Conservation (phyloP, 2,329 filamentous ascomycete species). For the Sporothrix schenckii region DNA sequence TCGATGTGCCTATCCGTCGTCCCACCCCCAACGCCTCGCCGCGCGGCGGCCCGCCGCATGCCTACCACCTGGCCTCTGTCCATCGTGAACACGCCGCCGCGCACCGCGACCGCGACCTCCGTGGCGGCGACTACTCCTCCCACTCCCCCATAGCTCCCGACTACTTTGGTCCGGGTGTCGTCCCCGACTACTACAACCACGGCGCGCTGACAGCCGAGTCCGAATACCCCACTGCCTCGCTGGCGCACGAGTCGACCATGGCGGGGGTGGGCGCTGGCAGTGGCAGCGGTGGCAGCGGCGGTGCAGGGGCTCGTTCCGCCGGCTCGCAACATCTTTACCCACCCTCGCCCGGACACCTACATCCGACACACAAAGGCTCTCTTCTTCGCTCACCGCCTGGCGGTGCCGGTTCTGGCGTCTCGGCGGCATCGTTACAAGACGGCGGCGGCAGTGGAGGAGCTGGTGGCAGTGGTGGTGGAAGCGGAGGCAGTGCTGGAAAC, state of each 20-base stretch:
- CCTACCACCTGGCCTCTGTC: slow-evolving; percentile 31
- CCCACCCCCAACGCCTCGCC: slow-evolving; percentile 78
- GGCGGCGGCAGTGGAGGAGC: not conserved
- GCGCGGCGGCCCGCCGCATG: slow-evolving; percentile 53
- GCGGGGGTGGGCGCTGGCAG: not conserved
- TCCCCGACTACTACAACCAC: slow-evolving; percentile 28
- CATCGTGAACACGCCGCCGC: not conserved
- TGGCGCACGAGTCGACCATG: slow-evolving; percentile 12
- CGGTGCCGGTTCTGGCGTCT: not conserved
- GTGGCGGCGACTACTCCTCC: slow-evolving; percentile 70
- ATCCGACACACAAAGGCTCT: slow-evolving; percentile 15
- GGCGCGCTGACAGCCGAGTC: slow-evolving; percentile 21
- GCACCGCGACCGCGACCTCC: not conserved
- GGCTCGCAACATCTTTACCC: slow-evolving; percentile 37
- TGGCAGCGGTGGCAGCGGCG: not conserved
- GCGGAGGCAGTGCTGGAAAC: slow-evolving; percentile 30
- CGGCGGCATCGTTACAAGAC: slow-evolving; percentile 11
- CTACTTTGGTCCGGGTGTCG: slow-evolving; percentile 72
- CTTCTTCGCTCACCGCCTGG: slow-evolving; percentile 26
- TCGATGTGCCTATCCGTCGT: slow-evolving; percentile 69
- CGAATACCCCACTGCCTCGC: slow-evolving; percentile 27
- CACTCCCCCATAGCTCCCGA: slow-evolving; percentile 61
- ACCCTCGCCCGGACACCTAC: slow-evolving; percentile 31
- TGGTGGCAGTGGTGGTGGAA: not conserved
- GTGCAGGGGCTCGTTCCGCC: not conserved